phyloP scores from a whole-genome alignment of 1,139 yeast species.

The Debaryomyces psychrophilus region DNA sequence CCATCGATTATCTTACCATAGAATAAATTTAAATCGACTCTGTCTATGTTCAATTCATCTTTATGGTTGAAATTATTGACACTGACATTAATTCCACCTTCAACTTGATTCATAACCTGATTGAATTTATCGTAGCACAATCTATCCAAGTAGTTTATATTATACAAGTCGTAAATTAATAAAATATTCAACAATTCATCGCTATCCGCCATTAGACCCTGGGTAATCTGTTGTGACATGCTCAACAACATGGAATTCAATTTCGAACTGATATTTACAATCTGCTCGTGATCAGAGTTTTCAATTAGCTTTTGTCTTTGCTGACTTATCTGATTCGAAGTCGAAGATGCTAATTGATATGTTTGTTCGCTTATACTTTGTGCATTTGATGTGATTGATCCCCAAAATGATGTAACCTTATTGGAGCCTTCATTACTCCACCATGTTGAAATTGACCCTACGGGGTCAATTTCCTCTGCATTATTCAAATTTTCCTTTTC shows the following conservation, averaged over 20 bases:
- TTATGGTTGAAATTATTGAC: slow-evolving; percentile 58
- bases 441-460: slow-evolving; percentile 76
- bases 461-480: slow-evolving; percentile 57
- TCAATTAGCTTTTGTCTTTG: slow-evolving; percentile 44
- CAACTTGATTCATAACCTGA: slow-evolving; percentile 88
- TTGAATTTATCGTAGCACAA: slow-evolving; percentile 71
- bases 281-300: slow-evolving; percentile 31
- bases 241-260: slow-evolving; percentile 41
- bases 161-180: slow-evolving; percentile 78
- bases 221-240: slow-evolving; percentile 46
- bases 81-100: slow-evolving; percentile 74
- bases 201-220: slow-evolving; percentile 75
- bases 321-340: slow-evolving; percentile 47
- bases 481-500: slow-evolving; percentile 15
- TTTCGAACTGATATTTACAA: slow-evolving; percentile 31
- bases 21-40: slow-evolving; percentile 66
- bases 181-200: slow-evolving; percentile 49
- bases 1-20: slow-evolving; percentile 81
- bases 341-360: slow-evolving; percentile 45
- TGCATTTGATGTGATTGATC: slow-evolving; percentile 52
- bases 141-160: slow-evolving; percentile 66
- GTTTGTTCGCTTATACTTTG: slow-evolving; percentile 46
- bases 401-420: slow-evolving; percentile 74
- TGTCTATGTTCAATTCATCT: slow-evolving; percentile 17
- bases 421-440: slow-evolving; percentile 77